Conservation (phyloP, 352 stramenopile genomes). For the Pythium aquatile region DNA sequence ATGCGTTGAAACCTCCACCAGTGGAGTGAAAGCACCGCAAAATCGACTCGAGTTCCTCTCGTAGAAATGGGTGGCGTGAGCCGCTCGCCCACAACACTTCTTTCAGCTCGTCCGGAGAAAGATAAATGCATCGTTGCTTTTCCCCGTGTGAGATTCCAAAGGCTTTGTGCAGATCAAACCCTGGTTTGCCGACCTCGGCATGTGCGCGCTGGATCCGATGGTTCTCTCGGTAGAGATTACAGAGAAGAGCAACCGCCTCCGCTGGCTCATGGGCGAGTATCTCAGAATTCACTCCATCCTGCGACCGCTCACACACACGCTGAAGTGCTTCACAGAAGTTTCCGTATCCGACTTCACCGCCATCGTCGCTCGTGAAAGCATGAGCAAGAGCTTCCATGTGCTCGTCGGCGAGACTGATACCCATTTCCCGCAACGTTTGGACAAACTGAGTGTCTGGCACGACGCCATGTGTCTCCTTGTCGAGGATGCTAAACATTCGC, state of each 20-base stretch:
- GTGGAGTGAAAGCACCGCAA: constrained; percentile 51
- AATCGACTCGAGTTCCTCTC: constrained; percentile 63
- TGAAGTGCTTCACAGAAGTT: constrained; percentile 59
- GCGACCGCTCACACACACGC: constrained; percentile 35
- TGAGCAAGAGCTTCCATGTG: constrained; percentile 45
- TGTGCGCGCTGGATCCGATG: constrained; percentile 27
- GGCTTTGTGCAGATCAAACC: constrained; percentile 46
- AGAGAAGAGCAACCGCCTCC: constrained; percentile 54
- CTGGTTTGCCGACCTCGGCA: constrained; percentile 24
- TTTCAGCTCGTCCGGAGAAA: constrained; percentile 65
- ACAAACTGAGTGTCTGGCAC: constrained; percentile 47
- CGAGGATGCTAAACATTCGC: constrained; percentile 78
- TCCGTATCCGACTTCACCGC: constrained; percentile 41
- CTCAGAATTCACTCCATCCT: constrained; percentile 25
- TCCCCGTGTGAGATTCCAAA: constrained; percentile 46
- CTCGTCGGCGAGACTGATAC: constrained; percentile 35
- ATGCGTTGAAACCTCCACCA: constrained; percentile 44
- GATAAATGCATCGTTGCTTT: constrained; percentile 31
- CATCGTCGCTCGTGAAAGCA: constrained; percentile 39
- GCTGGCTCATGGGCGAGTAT: constrained; percentile 30
- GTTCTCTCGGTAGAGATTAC: constrained; percentile 45
- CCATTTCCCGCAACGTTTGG: constrained; percentile 65
- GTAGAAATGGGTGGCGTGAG: constrained; percentile 62
- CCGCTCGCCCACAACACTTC: constrained; percentile 66
- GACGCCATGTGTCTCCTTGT: constrained; percentile 64